These are phyloP conservation scores for Coffea canephora DNA, from an alignment of 257 asterid species.

Conservation along the genomic window DNA sequence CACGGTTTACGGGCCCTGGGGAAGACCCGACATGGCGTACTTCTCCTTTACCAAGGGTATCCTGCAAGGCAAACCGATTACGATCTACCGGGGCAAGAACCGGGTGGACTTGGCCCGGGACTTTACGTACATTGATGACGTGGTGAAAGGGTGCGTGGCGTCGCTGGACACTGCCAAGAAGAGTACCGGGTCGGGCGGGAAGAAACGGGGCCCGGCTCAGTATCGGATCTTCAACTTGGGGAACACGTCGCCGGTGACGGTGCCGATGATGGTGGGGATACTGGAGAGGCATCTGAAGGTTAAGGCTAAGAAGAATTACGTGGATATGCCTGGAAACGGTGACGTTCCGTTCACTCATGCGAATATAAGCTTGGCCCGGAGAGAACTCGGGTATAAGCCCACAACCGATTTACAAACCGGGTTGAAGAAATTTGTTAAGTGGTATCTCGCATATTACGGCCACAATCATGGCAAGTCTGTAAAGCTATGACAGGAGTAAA, in stretches of 20 bases:
- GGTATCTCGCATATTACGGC: constrained; percentile 72
- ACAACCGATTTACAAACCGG: constrained; percentile 84
- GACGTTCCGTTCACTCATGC: constrained; percentile 87
- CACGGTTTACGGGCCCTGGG: constrained; percentile 87
- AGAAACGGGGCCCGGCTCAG: constrained; percentile 65
- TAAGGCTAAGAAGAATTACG: constrained; percentile 57
- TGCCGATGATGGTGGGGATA: constrained; percentile 73
- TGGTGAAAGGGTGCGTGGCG: constrained; percentile 72
- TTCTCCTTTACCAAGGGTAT: constrained; percentile 64
- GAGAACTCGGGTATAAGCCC: constrained; percentile 70
- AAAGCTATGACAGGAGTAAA: constrained; percentile 24
- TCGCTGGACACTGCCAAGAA: constrained; percentile 63
- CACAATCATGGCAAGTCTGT: constrained; percentile 56
- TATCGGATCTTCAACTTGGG: constrained; percentile 76
- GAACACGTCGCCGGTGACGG: constrained; percentile 73
- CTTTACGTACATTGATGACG: constrained; percentile 75
- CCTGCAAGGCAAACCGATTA: constrained; percentile 60
- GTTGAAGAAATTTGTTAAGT: constrained; percentile 69
- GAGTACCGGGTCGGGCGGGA: constrained; percentile 91
- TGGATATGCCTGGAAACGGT: constrained; percentile 86
- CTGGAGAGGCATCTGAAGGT: constrained; percentile 67
- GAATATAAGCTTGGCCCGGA: constrained; percentile 63
- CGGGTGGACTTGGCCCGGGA: constrained; percentile 75
- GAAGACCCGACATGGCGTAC: constrained; percentile 87
- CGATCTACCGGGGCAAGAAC: constrained; percentile 68